Conservation (phyloP, 1,284 basidiomycete species). For the Prillingera fragicola region DNA sequence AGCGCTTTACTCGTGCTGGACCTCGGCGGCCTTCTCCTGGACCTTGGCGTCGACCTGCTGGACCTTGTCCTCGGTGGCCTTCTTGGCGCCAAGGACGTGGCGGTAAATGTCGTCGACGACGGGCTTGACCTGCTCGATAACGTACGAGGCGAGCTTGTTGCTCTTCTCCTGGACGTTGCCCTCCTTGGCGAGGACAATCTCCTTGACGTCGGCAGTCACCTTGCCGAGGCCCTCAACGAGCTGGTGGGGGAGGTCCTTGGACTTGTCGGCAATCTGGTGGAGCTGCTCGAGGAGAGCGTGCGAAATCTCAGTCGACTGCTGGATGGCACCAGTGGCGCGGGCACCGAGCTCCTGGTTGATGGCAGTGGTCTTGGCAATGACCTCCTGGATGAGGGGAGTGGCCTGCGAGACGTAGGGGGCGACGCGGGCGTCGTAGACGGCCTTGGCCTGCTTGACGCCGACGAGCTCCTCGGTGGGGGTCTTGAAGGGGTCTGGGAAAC, state of each 20-base stretch:
- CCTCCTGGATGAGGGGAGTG: conserved; percentile 37
- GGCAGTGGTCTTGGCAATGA: conserved; percentile 36
- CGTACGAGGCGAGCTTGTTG: conserved; percentile 45
- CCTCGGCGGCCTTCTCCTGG: conserved; percentile 22
- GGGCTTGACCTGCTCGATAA: conserved; percentile 46
- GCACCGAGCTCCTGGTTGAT: conserved; percentile 41
- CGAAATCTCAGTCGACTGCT: conserved; percentile 35
- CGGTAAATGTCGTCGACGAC: conserved; percentile 46
- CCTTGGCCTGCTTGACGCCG: conserved; percentile 47
- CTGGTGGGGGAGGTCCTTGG: conserved; percentile 38
- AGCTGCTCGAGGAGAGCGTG: conserved; percentile 42
- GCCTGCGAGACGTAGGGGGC: conserved; percentile 33
- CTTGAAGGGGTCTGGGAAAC: conserved; percentile 44
- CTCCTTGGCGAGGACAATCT: conserved; percentile 45
- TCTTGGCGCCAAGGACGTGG: conserved; percentile 38
- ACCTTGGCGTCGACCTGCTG: conserved; percentile 22
- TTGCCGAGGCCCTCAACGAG: conserved; percentile 41
- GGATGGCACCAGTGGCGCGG: conserved; percentile 37
- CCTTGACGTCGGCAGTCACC: conserved; percentile 39
- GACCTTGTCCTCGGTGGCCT: conserved; percentile 25
- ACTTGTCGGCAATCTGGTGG: conserved; percentile 37
- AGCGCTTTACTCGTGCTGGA: no score
- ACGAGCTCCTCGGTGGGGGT: conserved; percentile 45
- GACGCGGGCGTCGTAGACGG: conserved; percentile 42
- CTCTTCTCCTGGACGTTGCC: conserved; percentile 44